Conservation (phyloP, 139 green algal genomes). For the Gonium pectorale region DNA sequence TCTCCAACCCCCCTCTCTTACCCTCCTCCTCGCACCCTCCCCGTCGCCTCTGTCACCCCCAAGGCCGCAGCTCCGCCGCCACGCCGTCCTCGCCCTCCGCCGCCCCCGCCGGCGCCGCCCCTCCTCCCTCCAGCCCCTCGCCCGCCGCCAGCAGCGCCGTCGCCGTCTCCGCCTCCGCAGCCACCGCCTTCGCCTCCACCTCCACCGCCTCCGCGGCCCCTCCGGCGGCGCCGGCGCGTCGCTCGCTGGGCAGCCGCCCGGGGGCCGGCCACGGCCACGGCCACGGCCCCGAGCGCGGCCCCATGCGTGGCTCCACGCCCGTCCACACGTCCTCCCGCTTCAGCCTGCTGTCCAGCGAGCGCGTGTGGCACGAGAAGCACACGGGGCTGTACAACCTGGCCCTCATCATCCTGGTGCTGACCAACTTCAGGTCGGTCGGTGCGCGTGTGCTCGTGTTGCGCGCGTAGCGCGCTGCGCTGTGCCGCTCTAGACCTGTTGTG, state of each 20-base stretch:
- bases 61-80: no score
- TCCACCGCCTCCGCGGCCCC: neutral
- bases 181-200: neutral
- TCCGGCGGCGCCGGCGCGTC: neutral
- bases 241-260: neutral
- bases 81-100: no score
- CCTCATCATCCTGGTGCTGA: conserved; percentile 79
- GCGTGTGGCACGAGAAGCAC: conserved; percentile 71
- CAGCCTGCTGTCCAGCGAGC: conserved; percentile 75
- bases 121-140: neutral
- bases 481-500: no score
- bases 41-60: no score
- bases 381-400: conserved; percentile 84
- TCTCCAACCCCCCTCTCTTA: no score
- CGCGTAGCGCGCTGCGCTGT: no score
- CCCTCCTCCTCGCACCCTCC: no score
- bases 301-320: conserved; percentile 61
- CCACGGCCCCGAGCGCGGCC: conserved; percentile 6
- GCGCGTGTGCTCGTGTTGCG: no score
- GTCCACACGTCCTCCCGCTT: conserved; percentile 65
- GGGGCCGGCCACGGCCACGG: neutral
- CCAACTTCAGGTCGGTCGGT: conserved; percentile 79
- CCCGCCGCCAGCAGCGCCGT: neutral
- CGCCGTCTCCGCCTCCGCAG: neutral
- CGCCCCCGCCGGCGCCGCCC: no score